Evolutionary conservation across 1,139 yeast genomes (phyloP).

Genomic region (Kluyveromyces sp.): DNA sequence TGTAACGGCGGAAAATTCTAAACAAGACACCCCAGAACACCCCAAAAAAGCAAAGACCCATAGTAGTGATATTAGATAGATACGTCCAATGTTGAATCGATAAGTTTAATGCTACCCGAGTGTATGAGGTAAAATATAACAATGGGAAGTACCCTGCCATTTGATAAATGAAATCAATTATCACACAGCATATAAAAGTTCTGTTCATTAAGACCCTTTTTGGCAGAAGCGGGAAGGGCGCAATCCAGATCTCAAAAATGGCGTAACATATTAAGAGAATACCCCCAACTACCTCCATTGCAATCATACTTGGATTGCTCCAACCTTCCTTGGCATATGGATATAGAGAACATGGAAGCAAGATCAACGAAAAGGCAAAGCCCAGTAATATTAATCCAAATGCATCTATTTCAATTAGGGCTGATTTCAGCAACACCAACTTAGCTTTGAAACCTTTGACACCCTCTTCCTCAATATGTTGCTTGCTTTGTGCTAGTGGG

Average conservation of each 20-base stretch:
- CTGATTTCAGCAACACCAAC: constrained; percentile 9
- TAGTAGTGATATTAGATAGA: constrained; percentile 31
- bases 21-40: constrained; percentile 30
- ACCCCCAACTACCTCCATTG: constrained; percentile 35
- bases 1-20: constrained; percentile 31
- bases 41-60: constrained; percentile 33
- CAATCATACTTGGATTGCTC: constrained; percentile 34
- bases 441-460: constrained; percentile 8
- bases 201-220: constrained; percentile 30
- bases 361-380: constrained; percentile 32
- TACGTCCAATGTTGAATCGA: constrained; percentile 31
- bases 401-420: constrained; percentile 31
- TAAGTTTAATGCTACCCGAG: constrained; percentile 26
- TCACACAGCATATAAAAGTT: constrained; percentile 30
- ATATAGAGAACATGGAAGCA: constrained; percentile 34
- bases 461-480: constrained; percentile 5
- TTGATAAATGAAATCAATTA: constrained; percentile 29
- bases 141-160: constrained; percentile 25
- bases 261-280: constrained; percentile 26
- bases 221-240: constrained; percentile 35
- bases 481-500: constrained; percentile 16
- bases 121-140: constrained; percentile 29
- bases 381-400: constrained; percentile 33
- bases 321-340: constrained; percentile 28
- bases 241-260: constrained; percentile 27